Evolutionary conservation across 129 eudicot species (phyloP), one percentile per base, ranked within the genome.

Genomic region (Erigeron canadensis): DNA sequence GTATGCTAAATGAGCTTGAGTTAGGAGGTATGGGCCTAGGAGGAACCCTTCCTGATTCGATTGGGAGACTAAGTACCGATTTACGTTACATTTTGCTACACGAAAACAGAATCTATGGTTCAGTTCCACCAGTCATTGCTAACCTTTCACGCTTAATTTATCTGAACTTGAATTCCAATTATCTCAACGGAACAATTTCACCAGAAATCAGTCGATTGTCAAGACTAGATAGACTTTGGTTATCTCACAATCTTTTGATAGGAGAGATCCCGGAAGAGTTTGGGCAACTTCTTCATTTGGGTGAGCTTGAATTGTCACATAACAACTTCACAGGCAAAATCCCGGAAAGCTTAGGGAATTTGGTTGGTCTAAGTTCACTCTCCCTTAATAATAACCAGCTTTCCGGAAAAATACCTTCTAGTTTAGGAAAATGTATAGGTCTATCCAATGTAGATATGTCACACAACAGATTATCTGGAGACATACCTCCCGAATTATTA

Each of bases 391-490:
- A 84, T 17, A 86, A 86, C 65, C 60, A 9, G 58, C 91, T 86
- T 64, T 75, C 86, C 0, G 91, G 88, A 54, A 60, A 64, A 5
- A 84, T 86, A 63, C 91, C 88, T 28, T 79, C 88, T 38, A 86
- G 72, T 39, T 72, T 86, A 86, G 84, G 82, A 28, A 71, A 79
- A 7, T 86, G 88, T 71, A 60, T 2, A 63, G 69, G 56, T 58
- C 67, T 86, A 57, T 51, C 59, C 34, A 72, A 11, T 57, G 71
- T 86, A 69, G 91, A 86, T 64, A 66, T 86, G 70, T 86, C 91
- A 15, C 61, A 84, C 69, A 86, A 86, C 73, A 69, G 63, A 70
- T 64, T 84, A 71, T 72, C 83, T 8, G 88, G 88, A 69, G 63
- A 34, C 61, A 80, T 84, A 44, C 88, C 91, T 44, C 56, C 83